These are phyloP conservation scores for Diospyros kaki DNA, from an alignment of 148 eudicot species.

Conservation along the genomic window DNA sequence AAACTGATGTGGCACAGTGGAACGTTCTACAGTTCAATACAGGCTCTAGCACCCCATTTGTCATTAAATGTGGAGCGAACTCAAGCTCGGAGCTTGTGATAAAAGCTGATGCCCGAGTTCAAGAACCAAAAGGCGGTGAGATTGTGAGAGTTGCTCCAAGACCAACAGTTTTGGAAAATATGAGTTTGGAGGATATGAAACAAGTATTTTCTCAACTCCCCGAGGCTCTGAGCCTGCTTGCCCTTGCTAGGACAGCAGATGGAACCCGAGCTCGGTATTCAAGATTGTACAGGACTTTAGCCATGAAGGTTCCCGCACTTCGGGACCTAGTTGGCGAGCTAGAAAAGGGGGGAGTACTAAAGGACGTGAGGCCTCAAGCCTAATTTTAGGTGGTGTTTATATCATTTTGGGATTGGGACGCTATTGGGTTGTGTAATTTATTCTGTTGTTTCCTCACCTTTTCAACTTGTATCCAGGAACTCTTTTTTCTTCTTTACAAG, in stretches of 20 bases:
- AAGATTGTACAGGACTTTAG: slow-evolving; percentile 82
- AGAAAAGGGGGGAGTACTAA: no score
- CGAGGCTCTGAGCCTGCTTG: slow-evolving; percentile 80
- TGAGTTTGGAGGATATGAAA: slow-evolving; percentile 85
- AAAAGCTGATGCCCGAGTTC: slow-evolving; percentile 82
- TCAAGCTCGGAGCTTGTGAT: slow-evolving; percentile 83
- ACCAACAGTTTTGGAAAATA: slow-evolving; percentile 69
- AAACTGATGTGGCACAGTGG: slow-evolving; percentile 92
- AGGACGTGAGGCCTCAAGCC: no score
- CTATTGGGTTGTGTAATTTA: no score
- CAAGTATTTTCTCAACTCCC: slow-evolving; percentile 71
- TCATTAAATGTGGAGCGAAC: slow-evolving; percentile 96
- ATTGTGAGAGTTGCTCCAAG: slow-evolving; percentile 87
- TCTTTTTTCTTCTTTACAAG: no score
- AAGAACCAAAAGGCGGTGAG: slow-evolving; percentile 97
- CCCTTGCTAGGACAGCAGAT: slow-evolving; percentile 93
- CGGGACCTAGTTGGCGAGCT: slow-evolving; percentile 66
- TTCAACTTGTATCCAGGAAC: no score
- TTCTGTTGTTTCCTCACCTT: no score
- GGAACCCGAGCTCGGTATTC: slow-evolving; percentile 96
- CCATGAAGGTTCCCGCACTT: slow-evolving; percentile 94
- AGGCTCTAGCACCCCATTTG: slow-evolving; percentile 88
- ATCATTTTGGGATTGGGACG: no score
- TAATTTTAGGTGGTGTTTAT: no score
- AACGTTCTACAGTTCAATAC: slow-evolving; percentile 96